phyloP scores from a whole-genome alignment of 2,329 filamentous ascomycete genomes.

The Xylariaceae sp. region DNA sequence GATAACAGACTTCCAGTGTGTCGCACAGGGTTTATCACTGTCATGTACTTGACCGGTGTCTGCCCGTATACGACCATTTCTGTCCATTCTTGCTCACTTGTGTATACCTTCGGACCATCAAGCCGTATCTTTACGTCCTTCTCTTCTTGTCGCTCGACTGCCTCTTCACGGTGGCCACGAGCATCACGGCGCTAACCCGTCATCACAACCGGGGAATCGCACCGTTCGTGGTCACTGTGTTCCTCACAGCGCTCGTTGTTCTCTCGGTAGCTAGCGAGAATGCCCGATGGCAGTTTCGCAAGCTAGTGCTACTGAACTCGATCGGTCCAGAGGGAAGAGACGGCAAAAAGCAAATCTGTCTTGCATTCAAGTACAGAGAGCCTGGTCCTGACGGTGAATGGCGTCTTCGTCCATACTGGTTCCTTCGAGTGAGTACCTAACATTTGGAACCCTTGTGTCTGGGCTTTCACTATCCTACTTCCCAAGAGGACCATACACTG shows the following conservation, averaged over 20 bases:
- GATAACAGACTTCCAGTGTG: slow-evolving; percentile 1
- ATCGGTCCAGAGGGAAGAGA: background rate
- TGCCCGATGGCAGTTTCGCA: background rate
- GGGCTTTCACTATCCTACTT: too few species aligned
- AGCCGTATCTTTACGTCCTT: slow-evolving; percentile 11
- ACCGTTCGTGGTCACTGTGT: background rate
- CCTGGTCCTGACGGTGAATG: slow-evolving; percentile 1
- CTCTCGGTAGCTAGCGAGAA: background rate
- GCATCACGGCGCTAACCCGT: slow-evolving; percentile 2
- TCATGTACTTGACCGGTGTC: slow-evolving; percentile 1
- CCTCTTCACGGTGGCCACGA: slow-evolving; percentile 6
- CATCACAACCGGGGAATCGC: background rate
- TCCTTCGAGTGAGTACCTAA: too few species aligned
- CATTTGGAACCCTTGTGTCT: too few species aligned
- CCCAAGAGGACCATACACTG: too few species aligned
- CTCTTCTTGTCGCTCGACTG: slow-evolving; percentile 12
- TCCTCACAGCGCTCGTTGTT: background rate
- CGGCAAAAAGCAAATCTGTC: background rate
- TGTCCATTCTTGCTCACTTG: slow-evolving; percentile 6
- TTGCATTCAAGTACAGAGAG: slow-evolving; percentile 9
- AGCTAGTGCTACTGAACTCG: too few species aligned
- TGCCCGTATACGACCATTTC: slow-evolving; percentile 14
- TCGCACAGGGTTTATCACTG: slow-evolving; percentile 15
- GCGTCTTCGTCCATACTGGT: slow-evolving; percentile 2
- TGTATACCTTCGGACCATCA: slow-evolving; percentile 16